Base-by-base conservation (phyloP, 345 rosid species). In the Gossypium australe region DNA sequence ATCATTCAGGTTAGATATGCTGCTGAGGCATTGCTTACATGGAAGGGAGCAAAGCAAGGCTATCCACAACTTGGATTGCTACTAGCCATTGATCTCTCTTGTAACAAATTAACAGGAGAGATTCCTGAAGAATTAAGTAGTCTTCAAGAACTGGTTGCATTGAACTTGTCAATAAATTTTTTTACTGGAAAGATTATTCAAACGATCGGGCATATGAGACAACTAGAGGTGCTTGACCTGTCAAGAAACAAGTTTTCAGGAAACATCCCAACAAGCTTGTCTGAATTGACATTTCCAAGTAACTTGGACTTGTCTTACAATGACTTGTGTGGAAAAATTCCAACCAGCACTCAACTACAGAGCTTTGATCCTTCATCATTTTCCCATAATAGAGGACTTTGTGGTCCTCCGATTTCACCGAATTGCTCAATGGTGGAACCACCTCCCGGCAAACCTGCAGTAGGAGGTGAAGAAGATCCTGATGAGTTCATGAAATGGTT, bases 171-270 rank as follows among this genome's bases (percentile, higher is more conserved):
- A 16, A 68, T 41, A n/a, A 74, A 78, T 11, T 1, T 1, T 3
- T 57, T 34, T 34, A 16, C 18, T 1, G 84, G 85, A 0, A 22
- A 20, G 12, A 78, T 86, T 57, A 85, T 82, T 34, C 12, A 0
- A 2, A 52, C 53, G 53, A 69, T 70, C 17, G 82, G 85, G 67
- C 75, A 59, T 67, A 74, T 82, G 7, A 29, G 67, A 41, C 58
- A 17, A 13, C 3, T 38, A 63, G 7, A 84, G 3, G 68, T 41
- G 38, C 84, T 81, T n/a, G 85, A 86, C 53, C 48, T 85, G 18
- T 82, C 86, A 0, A 43, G 75, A 9, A 82, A 85, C 70, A 71
- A 72, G 5, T 20, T 82, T 16, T 82, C 82, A 0, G 84, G 86
- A 6, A 78, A 22, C 48, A 79, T 82, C 22, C 86, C 83, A 3